Base-by-base conservation (phyloP, 257 asterid species). In the Gentiana macrophylla region DNA sequence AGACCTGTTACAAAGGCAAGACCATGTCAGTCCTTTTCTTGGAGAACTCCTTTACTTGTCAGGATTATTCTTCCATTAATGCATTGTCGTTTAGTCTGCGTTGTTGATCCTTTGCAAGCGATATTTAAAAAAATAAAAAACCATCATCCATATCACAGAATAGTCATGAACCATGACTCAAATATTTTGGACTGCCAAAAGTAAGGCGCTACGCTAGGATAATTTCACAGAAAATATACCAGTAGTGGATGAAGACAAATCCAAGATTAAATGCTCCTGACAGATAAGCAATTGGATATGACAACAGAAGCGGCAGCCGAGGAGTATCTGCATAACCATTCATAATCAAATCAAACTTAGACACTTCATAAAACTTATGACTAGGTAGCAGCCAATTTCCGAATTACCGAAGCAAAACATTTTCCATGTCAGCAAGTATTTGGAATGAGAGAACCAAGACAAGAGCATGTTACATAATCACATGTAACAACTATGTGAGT, bases 261-360 rank as follows among this genome's bases (percentile, higher is more conserved):
- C 98, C 95, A n/a, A 87, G 94, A 65, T 91, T 77, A 67, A 86
- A 91, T 55, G 98, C 96, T 67, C 76, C 77, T 60, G 95, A 87
- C 72, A 91, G 53, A 66, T 91, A 91, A 51, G 71, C 84, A 68
- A 72, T 57, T 59, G 96, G 96, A 77, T 87, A 64, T 12, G 84
- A 57, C 61, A 80, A 57, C 59, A 91, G 37, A 80, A 91, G 87
- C 37, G 98, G 98, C 36, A 87, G 65, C 35, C 95, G 54, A 84
- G 35, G 62, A 84, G 74, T 73, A 87, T 68, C 94, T 87, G 96
- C 84, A 80, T 59, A 76, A 72, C 62, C 80, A 68, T 72, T 68
- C 76, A 51, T 63, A 64, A 55, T 4, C 46, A 41, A 64, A 62
- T 62, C 54, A 62, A 61, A 41, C 9, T 10, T 49, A 49, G 56